Evolutionary conservation across 1,284 basidiomycete species (phyloP), one percentile per base, ranked within the genome.

Genomic region (Ustilago trichophora): DNA sequence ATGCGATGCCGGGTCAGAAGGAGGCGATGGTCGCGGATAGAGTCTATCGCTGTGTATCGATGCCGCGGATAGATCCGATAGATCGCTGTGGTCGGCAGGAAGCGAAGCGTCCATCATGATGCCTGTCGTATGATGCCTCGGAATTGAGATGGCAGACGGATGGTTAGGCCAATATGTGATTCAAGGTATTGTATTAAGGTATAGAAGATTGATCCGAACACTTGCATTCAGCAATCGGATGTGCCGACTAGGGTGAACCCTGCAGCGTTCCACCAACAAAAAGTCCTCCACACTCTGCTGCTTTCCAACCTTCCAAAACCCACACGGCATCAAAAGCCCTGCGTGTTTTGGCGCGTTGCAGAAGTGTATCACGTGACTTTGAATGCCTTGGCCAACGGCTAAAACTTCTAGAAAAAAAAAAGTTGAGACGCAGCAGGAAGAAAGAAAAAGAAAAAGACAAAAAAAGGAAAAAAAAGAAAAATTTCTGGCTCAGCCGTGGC

Each of bases 31-130:
- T n/a, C n/a, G 31, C 9, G 52, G 40, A 15, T 63, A 48, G 13
- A 37, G 52, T 5, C 18, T 48, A 19, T 48, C 37, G 45, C 19
- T 29, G 42, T 31, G 6, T 18, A 50, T 49, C 32, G 62, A 65
- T 32, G 54, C 57, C 16, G 48, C 45, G 1, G 64, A 67, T 5
- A 67, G 57, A 32, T 67, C 64, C 3, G 64, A 67, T 13, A 67
- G 33, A 12, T 53, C 57, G 48, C 31, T 60, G 44, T 67, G 52
- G 24, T 67, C 64, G 21, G 51, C 63, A 10, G 31, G 34, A 1
- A 46, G 42, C 18, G 62, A 53, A n/a, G 41, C 43, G 7, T 52
- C 50, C 46, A 48, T 47, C 42, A 53, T 54, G 31, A 15, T 34
- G 32, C 2, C 33, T 5, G 12, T 16, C 15, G 8, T 27, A 9